A percentile compares a stretch with the other conserved stretches of the same genome.
Conservation (phyloP, 2,329 filamentous ascomycete genomes). For the Clathrospora elynae region DNA sequence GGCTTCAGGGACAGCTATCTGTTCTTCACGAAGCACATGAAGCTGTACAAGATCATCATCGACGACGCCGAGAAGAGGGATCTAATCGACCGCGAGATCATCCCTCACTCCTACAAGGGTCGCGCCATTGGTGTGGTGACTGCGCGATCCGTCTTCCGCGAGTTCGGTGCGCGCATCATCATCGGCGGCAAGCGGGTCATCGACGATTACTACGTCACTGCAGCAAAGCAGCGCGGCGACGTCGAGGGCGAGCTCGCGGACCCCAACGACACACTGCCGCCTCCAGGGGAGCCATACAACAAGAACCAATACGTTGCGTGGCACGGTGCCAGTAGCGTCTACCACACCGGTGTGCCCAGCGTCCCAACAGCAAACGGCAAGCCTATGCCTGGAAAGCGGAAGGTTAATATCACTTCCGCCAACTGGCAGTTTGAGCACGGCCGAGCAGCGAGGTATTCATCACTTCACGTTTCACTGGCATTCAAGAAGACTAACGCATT, state of each 20-base stretch:
- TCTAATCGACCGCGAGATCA: constrained; percentile 92
- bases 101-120: constrained; percentile 98
- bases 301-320: constrained; percentile 98
- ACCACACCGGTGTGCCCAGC: constrained; percentile 79
- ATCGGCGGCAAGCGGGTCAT: constrained; percentile 84
- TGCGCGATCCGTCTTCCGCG: constrained; percentile 92
- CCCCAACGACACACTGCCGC: constrained; percentile 78
- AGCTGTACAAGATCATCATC: constrained; percentile 97
- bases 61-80: constrained; percentile 97
- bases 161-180: constrained; percentile 93
- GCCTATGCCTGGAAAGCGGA: constrained; percentile 74
- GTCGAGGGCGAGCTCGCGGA: constrained; percentile 91
- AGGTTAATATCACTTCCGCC: constrained; percentile 84
- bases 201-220: constrained; percentile 87
- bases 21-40: constrained; percentile 97
- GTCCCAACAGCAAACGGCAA: constrained; percentile 79
- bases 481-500: constrained; percentile 24
- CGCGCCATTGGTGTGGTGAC: constrained; percentile 96
- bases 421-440: constrained; percentile 99
- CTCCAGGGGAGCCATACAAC: constrained; percentile 87
- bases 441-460: constrained; percentile 79
- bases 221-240: constrained; percentile 74
- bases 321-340: constrained; percentile 95
- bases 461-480: background rate
- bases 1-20: constrained; percentile 98